Evolutionary conservation across 331 rosid species (phyloP), one percentile per base, ranked within the genome.

Genomic region (Spiraea crenata): DNA sequence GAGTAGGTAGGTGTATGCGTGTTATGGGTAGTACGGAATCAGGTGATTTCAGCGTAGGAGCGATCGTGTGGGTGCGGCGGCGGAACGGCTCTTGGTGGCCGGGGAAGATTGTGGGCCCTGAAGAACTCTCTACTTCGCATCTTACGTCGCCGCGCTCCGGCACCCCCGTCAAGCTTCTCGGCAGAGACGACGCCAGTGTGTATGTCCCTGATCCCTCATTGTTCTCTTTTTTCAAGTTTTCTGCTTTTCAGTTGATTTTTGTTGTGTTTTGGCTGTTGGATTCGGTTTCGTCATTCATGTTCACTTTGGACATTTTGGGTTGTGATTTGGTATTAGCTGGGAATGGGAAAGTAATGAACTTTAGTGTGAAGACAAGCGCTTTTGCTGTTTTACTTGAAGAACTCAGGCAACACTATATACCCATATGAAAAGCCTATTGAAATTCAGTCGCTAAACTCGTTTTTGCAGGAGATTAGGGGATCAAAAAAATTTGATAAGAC

Each of bases 1-100:
- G 41, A 49, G 71, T 19, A 12, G 31, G 31, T 42, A 0, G 1
- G 58, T 35, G 3, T 65, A 25, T 42, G 57, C 3, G 62, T 71
- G 64, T 51, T 20, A 85, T 85, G 90, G 90, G 69, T 77, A 66
- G 79, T 78, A 62, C 82, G 41, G 87, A 82, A 42, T 80, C 82
- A 16, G 82, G 82, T 64, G 87, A 83, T 47, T 85, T 81, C 74
- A 82, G 74, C 34, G 83, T 83, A 42, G 87, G 90, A 69, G 82
- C 90, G 76, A 85, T 85, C 79, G 90, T 85, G 57, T 85, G 90
- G 90, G 90, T 85, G 15, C 77, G 87, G 77, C 74, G 90, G 80
- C 77, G 90, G 78, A 85, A 85, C 60, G 90, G 90, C 15, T 85
- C 90, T 8, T 82, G 90, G 90, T 85, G 90, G 90, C 90, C 90